A percentile compares a stretch with the other conserved stretches of the same genome.
Conservation (phyloP, 768 basidiomycete genomes). For the Auricularia sp. region DNA sequence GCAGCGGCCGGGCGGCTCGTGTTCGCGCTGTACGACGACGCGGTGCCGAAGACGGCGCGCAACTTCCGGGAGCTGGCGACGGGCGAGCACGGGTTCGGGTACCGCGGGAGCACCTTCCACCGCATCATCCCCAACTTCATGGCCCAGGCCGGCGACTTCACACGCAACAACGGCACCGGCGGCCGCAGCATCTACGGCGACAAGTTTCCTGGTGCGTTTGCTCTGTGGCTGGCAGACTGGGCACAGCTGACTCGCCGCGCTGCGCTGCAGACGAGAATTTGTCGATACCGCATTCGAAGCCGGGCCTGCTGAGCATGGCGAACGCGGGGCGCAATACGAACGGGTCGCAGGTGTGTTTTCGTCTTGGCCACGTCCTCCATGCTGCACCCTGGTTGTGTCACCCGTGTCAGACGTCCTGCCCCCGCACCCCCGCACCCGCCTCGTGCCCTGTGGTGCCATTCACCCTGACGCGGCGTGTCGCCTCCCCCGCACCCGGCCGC, state of each 20-base stretch:
- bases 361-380: not conserved
- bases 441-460: not conserved
- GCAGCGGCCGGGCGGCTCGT: constrained; percentile 59
- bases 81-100: constrained; percentile 60
- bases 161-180: constrained; percentile 55
- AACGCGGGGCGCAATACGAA: constrained; percentile 78
- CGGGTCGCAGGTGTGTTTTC: constrained; percentile 38
- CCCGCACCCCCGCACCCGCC: not conserved
- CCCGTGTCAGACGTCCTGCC: constrained; percentile 18
- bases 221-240: not conserved
- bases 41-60: constrained; percentile 67
- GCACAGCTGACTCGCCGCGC: no score
- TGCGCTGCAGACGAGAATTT: constrained; percentile 73
- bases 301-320: constrained; percentile 66
- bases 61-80: constrained; percentile 80
- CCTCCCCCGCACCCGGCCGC: no score
- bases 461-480: no score
- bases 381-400: not conserved
- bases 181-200: constrained; percentile 72
- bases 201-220: constrained; percentile 47
- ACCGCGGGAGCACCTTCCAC: constrained; percentile 42
- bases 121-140: constrained; percentile 48
- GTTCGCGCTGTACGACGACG: constrained; percentile 76
- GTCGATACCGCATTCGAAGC: constrained; percentile 58
- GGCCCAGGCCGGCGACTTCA: constrained; percentile 90